Base-by-base conservation (phyloP, 495 filamentous ascomycete genomes). In the Xylaria grammica region DNA sequence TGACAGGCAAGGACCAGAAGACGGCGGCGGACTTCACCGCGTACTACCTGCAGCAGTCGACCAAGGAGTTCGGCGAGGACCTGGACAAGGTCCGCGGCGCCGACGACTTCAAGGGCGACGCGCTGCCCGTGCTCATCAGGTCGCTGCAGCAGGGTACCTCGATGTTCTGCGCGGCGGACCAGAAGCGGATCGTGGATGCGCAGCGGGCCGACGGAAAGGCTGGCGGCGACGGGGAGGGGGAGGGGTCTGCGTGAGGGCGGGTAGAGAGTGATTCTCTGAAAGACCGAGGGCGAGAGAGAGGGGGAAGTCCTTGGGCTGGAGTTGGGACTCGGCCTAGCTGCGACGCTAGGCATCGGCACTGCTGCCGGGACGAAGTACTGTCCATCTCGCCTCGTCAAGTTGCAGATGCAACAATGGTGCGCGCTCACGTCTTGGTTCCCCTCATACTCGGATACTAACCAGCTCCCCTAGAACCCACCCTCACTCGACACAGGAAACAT, bases 1-100 rank as follows among this genome's bases (percentile, higher is more conserved):
- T 71, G 65, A 50, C 69, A 26, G 63, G 55, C 50, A 64, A 73
- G 65, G 62, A 57, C 57, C 17, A 49, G 19, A 7, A 52, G 6
- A 65, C 68, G 51, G 69, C 67, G 38, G 62, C 67, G 27, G 78
- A 84, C 29, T 90, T 91, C 74, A 84, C 84, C 17, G 78, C 83
- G 29, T 87, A 82, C 72, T 92, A 92, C 73, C 82, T 92, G 64
- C 82, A 84, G 46, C 82, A 81, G 58, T 76, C 87, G 19, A 90
- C 90, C 6, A 74, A 78, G 10, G 89, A 91, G 63, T 90, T 91
- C 61, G 87, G 85, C 9, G 88, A 91, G 38, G 90, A 92, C 71
- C 78, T 93, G 27, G 87, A 91, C 74, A 82, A 82, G 64, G 72
- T 92, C 10, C 85, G 90, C 27, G 74, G 69, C 40, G 86, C 90